These are phyloP conservation scores for Acanthochlamys bracteata DNA, from an alignment of 106 monocot genomes.

Conservation along the genomic window DNA sequence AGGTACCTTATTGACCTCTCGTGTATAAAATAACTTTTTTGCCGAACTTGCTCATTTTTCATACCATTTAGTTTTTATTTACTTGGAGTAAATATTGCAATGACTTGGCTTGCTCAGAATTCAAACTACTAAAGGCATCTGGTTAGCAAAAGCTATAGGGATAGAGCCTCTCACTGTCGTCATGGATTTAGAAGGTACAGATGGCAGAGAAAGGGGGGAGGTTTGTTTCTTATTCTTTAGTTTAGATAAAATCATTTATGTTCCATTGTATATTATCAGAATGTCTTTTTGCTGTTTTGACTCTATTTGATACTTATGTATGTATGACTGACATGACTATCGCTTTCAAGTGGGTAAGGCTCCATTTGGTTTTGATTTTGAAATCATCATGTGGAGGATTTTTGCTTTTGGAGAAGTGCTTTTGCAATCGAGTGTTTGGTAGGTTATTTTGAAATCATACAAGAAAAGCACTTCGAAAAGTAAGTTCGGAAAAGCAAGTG, in stretches of 20 bases:
- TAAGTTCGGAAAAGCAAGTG: no score
- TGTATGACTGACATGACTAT: no score
- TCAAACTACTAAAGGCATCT: conserved; percentile 84
- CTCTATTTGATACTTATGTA: no score
- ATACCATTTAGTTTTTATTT: neutral
- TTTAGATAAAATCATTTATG: neutral
- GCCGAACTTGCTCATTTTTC: neutral
- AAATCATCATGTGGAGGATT: no score
- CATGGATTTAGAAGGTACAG: conserved; percentile 81
- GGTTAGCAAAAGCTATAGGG: conserved; percentile 60
- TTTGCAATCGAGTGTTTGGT: no score
- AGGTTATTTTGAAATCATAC: no score
- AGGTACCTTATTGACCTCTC: conserved; percentile 31
- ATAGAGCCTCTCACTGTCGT: conserved; percentile 78
- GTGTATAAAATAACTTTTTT: no score
- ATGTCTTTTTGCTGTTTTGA: neutral
- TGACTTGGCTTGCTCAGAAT: conserved; percentile 26
- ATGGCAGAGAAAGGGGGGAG: conserved; percentile 97
- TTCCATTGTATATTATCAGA: neutral
- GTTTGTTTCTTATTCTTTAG: conserved; percentile 17
- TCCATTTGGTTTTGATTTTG: no score
- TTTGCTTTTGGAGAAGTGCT: no score
- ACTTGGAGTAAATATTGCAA: neutral
- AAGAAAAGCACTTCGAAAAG: no score
- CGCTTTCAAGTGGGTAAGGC: no score